phyloP scores from a whole-genome alignment of 2,329 filamentous ascomycete genomes.

The Aspergillus arachidicola region DNA sequence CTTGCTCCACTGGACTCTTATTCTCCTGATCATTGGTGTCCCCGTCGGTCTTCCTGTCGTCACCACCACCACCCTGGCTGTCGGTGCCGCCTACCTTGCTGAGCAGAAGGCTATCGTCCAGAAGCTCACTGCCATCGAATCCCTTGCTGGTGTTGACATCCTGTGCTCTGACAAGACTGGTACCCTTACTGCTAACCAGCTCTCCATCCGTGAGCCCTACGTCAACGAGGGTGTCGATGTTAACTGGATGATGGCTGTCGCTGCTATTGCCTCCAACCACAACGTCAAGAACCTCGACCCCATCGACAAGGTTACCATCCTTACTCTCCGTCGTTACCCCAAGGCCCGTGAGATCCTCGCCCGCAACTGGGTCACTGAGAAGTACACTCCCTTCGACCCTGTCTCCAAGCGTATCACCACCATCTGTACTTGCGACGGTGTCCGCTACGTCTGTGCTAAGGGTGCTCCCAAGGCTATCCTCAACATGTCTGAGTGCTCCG shows the following conservation, averaged over 20 bases:
- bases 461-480: conserved; percentile 77
- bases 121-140: conserved; percentile 78
- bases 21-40: conserved; percentile 76
- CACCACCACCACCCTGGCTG: conserved; percentile 75
- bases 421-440: conserved; percentile 68
- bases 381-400: conserved; percentile 72
- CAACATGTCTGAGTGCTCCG: conserved; percentile 67
- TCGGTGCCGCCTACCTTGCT: conserved; percentile 75
- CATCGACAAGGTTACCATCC: conserved; percentile 77
- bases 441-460: conserved; percentile 74
- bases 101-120: conserved; percentile 79
- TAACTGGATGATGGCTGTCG: conserved; percentile 84
- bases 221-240: conserved; percentile 76
- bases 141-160: conserved; percentile 72
- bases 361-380: conserved; percentile 75
- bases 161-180: conserved; percentile 83
- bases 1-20: conserved; percentile 68
- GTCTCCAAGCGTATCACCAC: conserved; percentile 79
- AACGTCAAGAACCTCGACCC: conserved; percentile 78
- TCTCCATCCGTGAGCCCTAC: conserved; percentile 75
- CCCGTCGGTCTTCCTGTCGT: conserved; percentile 79
- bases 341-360: conserved; percentile 75
- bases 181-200: conserved; percentile 64
- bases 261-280: conserved; percentile 75
- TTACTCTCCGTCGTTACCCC: conserved; percentile 75